Evolutionary conservation across 495 filamentous ascomycete species (phyloP), one percentile per base, ranked within the genome.

Genomic region (Lasiosphaeria hispida): DNA sequence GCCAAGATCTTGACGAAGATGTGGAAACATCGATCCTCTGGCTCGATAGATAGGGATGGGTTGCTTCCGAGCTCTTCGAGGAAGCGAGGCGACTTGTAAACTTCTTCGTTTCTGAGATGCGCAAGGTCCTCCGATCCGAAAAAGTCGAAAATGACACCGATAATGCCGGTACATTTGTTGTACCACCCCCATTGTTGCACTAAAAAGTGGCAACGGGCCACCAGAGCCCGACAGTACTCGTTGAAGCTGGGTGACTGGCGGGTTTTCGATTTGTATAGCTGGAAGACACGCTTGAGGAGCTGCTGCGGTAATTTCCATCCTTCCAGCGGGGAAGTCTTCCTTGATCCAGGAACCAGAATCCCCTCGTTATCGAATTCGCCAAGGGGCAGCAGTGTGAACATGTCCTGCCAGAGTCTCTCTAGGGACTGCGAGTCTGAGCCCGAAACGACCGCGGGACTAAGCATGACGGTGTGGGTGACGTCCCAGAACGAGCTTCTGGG

Each of bases 1-100:
- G 82, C 91, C 42, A 96, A 73, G 17, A 90, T 84, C 66, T 98
- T 98, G 42, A 97, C 78, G 54, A 96, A 84, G n/a, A 96, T 87
- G 68, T 96, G 89, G 61, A 98, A 98, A 58, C 90, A 90, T n/a
- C 83, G 81, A 63, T 98, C 94, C 30, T 86, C 84, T 5, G 82
- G 71, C 45, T 81, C 76, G 35, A 88, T 70, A 10, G 79, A 75
- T 13, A 96, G 69, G 1, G 76, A 76, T 7, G 88, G 89, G 13
- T 77, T 75, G 23, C 72, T 64, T 49, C 86, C 79, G 2, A 97
- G 85, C 44, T 87, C 71, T 52, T 90, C 85, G 6, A 97, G 83
- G 60, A 96, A 97, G 6, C 71, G 68, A 5, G 90, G 88, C 1
- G 94, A 96, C 39, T 81, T 83, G 57, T 83, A 83, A 41, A 81